Evolutionary conservation across 2,329 filamentous ascomycete genomes (phyloP).

Genomic region (Ophiocordyceps sinensis): DNA sequence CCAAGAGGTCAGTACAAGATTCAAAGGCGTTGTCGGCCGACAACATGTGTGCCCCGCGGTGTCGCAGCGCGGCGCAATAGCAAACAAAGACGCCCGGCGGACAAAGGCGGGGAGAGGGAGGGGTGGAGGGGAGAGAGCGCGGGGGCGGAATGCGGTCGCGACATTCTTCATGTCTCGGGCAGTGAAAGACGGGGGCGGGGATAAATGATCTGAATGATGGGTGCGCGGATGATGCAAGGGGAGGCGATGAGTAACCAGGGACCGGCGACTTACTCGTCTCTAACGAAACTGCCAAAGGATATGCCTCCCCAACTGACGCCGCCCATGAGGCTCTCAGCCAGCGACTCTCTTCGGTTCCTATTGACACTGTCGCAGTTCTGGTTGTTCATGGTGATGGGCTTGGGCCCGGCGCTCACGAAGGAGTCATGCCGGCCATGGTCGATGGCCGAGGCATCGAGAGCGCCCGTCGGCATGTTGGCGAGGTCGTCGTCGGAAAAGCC

Average conservation of each 20-base stretch:
- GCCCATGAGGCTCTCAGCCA: conserved; percentile 52
- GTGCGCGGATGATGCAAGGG: conserved; percentile 42
- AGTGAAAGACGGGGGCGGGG: background rate
- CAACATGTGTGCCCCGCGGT: background rate
- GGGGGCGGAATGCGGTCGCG: background rate
- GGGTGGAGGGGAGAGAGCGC: background rate
- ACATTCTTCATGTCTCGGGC: conserved; percentile 1
- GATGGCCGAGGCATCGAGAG: conserved; percentile 41
- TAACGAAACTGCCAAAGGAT: conserved; percentile 91
- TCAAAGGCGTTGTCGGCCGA: background rate
- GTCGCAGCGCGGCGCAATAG: background rate
- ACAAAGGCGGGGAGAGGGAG: background rate
- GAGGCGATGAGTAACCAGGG: background rate
- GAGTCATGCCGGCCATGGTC: conserved; percentile 48
- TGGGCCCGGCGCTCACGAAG: conserved; percentile 49
- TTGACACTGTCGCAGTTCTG: conserved; percentile 44
- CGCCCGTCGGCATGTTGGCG: conserved; percentile 42
- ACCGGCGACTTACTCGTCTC: conserved; percentile 73
- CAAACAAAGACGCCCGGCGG: no score
- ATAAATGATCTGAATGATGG: background rate
- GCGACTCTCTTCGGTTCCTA: conserved; percentile 44
- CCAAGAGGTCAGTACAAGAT: conserved; percentile 1
- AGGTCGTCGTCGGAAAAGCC: conserved; percentile 12
- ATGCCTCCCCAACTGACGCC: conserved; percentile 97
- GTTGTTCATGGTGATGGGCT: conserved; percentile 53